Conservation (phyloP, 257 asterid genomes). For the Jasminum sambac region DNA sequence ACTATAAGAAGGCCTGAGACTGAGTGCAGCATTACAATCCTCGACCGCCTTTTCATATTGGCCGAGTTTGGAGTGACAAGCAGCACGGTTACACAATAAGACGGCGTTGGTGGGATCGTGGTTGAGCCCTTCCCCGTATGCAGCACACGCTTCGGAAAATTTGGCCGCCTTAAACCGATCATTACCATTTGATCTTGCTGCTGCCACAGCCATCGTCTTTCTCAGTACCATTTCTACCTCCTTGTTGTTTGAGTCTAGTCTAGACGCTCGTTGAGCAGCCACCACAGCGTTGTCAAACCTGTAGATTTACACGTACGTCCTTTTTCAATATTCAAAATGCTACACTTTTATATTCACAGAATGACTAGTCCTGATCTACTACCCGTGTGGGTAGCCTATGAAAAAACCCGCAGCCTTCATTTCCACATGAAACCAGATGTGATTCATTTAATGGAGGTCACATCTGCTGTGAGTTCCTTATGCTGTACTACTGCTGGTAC, state of each 20-base stretch:
- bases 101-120: constrained; percentile 62
- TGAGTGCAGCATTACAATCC: constrained; percentile 65
- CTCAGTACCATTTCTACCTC: constrained; percentile 46
- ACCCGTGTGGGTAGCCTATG: too few relatives aligned
- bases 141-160: constrained; percentile 55
- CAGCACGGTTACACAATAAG: constrained; percentile 69
- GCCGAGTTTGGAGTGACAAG: constrained; percentile 63
- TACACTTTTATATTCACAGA: too few relatives aligned
- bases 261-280: constrained; percentile 56
- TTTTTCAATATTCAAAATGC: not conserved
- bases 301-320: not conserved
- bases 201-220: constrained; percentile 52
- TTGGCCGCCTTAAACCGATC: constrained; percentile 52
- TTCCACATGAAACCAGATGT: too few relatives aligned
- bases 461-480: too few relatives aligned
- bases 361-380: too few relatives aligned
- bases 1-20: constrained; percentile 48
- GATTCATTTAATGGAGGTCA: too few relatives aligned
- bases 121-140: constrained; percentile 67
- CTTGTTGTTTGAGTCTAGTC: constrained; percentile 58
- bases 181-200: constrained; percentile 63
- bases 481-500: too few relatives aligned
- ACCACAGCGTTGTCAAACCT: constrained; percentile 65
- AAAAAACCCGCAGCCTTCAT: too few relatives aligned
- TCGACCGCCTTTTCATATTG: constrained; percentile 62